Conservation (phyloP, 495 filamentous ascomycete genomes). For the Astrocystis sublimbata region DNA sequence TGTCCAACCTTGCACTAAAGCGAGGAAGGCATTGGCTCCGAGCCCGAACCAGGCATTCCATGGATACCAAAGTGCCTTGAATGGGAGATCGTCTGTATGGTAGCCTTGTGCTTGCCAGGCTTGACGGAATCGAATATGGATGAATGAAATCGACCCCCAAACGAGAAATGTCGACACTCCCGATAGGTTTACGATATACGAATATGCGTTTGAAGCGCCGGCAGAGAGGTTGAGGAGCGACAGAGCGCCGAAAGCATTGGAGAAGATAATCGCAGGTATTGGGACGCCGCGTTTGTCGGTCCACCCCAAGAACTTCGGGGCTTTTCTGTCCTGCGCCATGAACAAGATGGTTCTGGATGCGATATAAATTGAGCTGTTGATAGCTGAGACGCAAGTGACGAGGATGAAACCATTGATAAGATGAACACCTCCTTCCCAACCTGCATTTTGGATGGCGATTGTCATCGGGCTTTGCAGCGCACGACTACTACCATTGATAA, state of each 20-base stretch:
- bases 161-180: constrained; percentile 67
- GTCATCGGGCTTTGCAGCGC: constrained; percentile 60
- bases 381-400: constrained; percentile 66
- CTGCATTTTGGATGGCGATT: constrained; percentile 60
- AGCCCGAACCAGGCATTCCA: constrained; percentile 64
- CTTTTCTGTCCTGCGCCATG: constrained; percentile 66
- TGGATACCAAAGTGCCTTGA: constrained; percentile 59
- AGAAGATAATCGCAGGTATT: constrained; percentile 60
- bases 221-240: constrained; percentile 64
- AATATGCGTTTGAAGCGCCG: constrained; percentile 58
- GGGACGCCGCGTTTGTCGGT: constrained; percentile 67
- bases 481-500: constrained; percentile 51
- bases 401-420: constrained; percentile 74
- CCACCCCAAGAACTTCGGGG: constrained; percentile 63
- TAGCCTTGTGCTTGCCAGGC: constrained; percentile 60
- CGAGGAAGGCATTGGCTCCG: constrained; percentile 60
- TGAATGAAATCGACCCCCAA: constrained; percentile 65
- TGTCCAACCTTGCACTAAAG: constrained; percentile 64
- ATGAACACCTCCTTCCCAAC: constrained; percentile 55
- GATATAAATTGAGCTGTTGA: constrained; percentile 70
- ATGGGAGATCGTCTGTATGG: constrained; percentile 55
- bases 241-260: constrained; percentile 66
- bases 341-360: constrained; percentile 64
- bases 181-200: constrained; percentile 50
- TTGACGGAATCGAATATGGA: constrained; percentile 66